Base-by-base conservation (phyloP, 805 yeast species). In the Cyberlindnera bimundalis region DNA sequence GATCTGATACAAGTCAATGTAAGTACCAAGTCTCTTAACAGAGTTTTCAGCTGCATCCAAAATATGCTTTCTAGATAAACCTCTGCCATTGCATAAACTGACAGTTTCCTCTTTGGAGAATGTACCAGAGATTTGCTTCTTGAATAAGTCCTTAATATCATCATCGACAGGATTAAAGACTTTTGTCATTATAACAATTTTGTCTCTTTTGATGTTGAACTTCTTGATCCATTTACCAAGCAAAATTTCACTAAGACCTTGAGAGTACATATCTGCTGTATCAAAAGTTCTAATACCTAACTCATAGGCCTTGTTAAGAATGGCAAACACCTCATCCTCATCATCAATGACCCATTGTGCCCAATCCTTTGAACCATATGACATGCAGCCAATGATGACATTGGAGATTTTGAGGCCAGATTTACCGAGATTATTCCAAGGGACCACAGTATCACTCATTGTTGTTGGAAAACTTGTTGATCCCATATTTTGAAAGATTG, bases 161-260 rank as follows among this genome's bases (percentile, higher is more conserved):
- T 47, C 50, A 34, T 48, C 55, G 23, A 45, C 25, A 9, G 55
- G 43, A 31, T 33, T 33, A 33, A 31, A 51, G 12, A 35, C 48
- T 58, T 79, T 79, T 26, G 78, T 60, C 51, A 79, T 45, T 40
- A 79, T 77, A n/a, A 76, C 79, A 40, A 78, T 68, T 31, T 66
- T 67, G 33, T 74, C 76, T 45, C 84, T 66, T 6, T 68, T 68
- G 48, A 79, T 79, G 34, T 71, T 61, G 61, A 66, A 77, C 45
- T 67, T 64, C 48, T 68, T 67, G 45, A 79, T 50, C 50, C 76
- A 79, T 55, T 76, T 76, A n/a, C 80, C 77, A 15, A 79, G 41
- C 3, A 77, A 43, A 4, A 55, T 50, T 54, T 78, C 84, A 24
- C 77, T 70, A 10, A 52, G 35, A 6, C 83, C 73, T 47, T 69